These are phyloP conservation scores for Cupressus sempervirens DNA, from an alignment of 75 land plant species.

Conservation along the genomic window DNA sequence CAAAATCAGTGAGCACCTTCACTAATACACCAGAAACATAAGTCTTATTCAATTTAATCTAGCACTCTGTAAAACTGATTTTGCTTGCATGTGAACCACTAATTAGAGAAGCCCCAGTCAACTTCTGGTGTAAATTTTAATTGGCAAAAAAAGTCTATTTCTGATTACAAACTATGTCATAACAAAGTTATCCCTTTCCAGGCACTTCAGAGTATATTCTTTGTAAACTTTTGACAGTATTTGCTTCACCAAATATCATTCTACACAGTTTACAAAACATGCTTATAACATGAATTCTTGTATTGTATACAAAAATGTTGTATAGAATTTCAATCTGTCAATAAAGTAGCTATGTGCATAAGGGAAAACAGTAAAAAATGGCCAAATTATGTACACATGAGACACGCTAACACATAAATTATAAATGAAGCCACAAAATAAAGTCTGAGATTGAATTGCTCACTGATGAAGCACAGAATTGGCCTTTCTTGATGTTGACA, in stretches of 20 bases:
- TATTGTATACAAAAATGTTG: background rate
- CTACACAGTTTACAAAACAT: background rate
- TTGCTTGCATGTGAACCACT: background rate
- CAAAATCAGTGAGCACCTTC: background rate
- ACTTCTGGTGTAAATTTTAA: background rate
- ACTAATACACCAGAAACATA: background rate
- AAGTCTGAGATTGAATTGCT: conserved; percentile 22
- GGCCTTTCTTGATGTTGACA: conserved; percentile 96
- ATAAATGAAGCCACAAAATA: background rate
- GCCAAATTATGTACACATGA: background rate
- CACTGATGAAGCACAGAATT: conserved; percentile 95
- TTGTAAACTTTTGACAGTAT: background rate
- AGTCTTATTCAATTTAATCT: background rate
- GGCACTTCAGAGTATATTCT: background rate
- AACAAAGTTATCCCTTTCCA: background rate
- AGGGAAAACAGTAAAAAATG: background rate
- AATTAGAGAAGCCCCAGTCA: background rate
- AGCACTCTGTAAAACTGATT: background rate
- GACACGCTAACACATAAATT: background rate
- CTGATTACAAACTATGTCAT: background rate
- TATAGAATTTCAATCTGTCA: background rate
- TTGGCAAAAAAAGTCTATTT: background rate
- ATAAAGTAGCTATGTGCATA: background rate
- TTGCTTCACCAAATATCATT: background rate
- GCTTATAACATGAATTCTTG: background rate